These are phyloP conservation scores for Bondarzewia mesenterica DNA, from an alignment of 1,284 basidiomycete genomes.

Conservation along the genomic window DNA sequence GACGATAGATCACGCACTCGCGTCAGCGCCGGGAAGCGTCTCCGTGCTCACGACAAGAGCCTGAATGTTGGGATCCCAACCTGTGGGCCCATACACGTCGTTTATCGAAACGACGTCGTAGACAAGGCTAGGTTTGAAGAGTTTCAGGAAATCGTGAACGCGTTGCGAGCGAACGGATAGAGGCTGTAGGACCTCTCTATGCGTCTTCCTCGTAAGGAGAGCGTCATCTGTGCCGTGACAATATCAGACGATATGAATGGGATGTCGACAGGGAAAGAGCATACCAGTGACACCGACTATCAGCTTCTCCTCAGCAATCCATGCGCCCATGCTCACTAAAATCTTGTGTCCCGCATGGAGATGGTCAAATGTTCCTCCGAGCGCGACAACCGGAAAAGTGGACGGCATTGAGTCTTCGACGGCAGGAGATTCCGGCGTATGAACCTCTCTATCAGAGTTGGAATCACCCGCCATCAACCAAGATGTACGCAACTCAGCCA, in stretches of 20 bases:
- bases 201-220: conserved; percentile 69
- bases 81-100: conserved; percentile 87
- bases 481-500: conserved; percentile 9
- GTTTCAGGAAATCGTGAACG: conserved; percentile 56
- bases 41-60: conserved; percentile 84
- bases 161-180: conserved; percentile 46
- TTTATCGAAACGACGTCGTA: conserved; percentile 65
- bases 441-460: conserved; percentile 2
- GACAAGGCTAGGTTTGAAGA: conserved; percentile 56
- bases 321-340: conserved; percentile 84
- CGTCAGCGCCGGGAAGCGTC: conserved; percentile 67
- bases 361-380: conserved; percentile 92
- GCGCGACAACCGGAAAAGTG: conserved; percentile 41
- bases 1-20: conserved; percentile 42
- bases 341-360: conserved; percentile 98
- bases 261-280: conserved; percentile 12
- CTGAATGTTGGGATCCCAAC: conserved; percentile 76
- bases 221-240: conserved; percentile 46
- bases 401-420: conserved; percentile 12
- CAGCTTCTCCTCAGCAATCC: conserved; percentile 71
- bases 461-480: conserved; percentile 11
- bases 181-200: conserved; percentile 65
- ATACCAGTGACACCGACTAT: conserved; percentile 86
- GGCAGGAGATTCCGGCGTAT: conserved; percentile 7
- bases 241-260: not conserved